These are phyloP conservation scores for Rhytidhysteron rufulum DNA, from an alignment of 2,329 filamentous ascomycete species.

Conservation along the genomic window DNA sequence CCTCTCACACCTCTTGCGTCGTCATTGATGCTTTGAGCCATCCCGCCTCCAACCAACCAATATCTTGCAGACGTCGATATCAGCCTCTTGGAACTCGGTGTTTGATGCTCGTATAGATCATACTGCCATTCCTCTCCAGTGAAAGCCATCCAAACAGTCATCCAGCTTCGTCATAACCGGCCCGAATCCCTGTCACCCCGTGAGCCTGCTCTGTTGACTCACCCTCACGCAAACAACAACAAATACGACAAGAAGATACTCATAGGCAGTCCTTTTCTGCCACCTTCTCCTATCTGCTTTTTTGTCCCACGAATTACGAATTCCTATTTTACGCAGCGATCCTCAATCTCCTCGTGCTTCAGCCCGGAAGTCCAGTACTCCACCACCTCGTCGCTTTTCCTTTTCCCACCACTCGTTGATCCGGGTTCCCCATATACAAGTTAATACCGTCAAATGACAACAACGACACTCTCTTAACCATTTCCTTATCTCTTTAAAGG, in stretches of 20 bases:
- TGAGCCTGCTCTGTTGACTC: slow-evolving; percentile 37
- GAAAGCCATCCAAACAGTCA: slow-evolving; percentile 23
- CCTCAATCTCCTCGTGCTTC: slow-evolving; percentile 20
- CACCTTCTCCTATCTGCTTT: slow-evolving; percentile 23
- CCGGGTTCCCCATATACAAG: slow-evolving; percentile 35
- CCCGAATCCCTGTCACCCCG: slow-evolving; percentile 23
- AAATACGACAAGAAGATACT: slow-evolving; percentile 21
- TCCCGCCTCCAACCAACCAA: slow-evolving; percentile 15
- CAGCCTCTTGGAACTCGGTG: slow-evolving; percentile 17
- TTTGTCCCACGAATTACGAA: slow-evolving; percentile 38
- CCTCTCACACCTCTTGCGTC: too few species aligned
- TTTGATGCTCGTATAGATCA: slow-evolving; percentile 21
- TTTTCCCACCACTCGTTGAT: slow-evolving; percentile 36
- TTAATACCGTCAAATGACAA: slow-evolving; percentile 42
- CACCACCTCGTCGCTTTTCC: slow-evolving; percentile 17
- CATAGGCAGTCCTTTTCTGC: slow-evolving; percentile 20
- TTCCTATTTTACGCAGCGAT: slow-evolving; percentile 36
- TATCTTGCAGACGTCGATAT: slow-evolving; percentile 7
- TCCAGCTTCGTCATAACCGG: slow-evolving; percentile 13
- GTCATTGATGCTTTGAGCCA: slow-evolving; percentile 17
- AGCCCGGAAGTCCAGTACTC: slow-evolving; percentile 17
- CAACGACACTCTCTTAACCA: slow-evolving; percentile 40
- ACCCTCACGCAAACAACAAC: slow-evolving; percentile 18
- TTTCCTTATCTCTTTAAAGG: slow-evolving; percentile 39
- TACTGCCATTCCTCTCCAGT: slow-evolving; percentile 17